These are phyloP conservation scores for Delphinella strobiligena DNA, from an alignment of 2,329 filamentous ascomycete genomes.

Conservation along the genomic window DNA sequence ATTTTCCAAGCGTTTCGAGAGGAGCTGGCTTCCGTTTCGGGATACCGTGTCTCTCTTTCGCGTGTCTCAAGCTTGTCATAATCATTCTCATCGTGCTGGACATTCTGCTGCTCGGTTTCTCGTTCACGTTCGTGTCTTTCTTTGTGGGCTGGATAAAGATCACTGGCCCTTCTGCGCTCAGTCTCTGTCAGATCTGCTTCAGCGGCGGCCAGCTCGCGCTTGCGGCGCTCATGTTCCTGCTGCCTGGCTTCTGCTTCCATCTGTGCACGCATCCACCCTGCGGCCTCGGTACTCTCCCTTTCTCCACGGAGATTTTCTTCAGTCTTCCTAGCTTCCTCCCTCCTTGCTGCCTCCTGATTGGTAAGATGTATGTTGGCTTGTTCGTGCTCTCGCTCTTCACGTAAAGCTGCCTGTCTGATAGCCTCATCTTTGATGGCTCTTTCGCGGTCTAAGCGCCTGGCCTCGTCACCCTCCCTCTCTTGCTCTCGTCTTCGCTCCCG, in stretches of 20 bases:
- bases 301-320: conserved; percentile 9
- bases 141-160: neutral
- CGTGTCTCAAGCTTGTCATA: neutral
- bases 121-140: neutral
- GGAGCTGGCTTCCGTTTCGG: neutral
- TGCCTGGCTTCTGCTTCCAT: conserved; percentile 12
- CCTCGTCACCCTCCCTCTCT: conserved; percentile 16
- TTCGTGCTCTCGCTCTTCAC: conserved; percentile 9
- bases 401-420: conserved; percentile 14
- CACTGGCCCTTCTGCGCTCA: neutral
- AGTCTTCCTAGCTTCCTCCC: neutral
- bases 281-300: conserved; percentile 4
- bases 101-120: neutral
- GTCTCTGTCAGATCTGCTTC: conserved; percentile 3
- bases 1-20: conserved; percentile 20
- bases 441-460: conserved; percentile 17
- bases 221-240: conserved; percentile 6
- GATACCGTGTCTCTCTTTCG: neutral
- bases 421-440: conserved; percentile 23
- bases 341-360: too few relatives aligned
- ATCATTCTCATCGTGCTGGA: neutral
- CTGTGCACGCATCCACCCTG: conserved; percentile 9
- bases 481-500: conserved; percentile 24
- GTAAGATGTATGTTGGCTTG: too few relatives aligned
- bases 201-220: conserved; percentile 5